Percentiles rank a stretch among this genome's conserved stretches.
These are phyloP conservation scores for Phytophthora pinifolia DNA, from an alignment of 352 stramenopile species.

Conservation along the genomic window DNA sequence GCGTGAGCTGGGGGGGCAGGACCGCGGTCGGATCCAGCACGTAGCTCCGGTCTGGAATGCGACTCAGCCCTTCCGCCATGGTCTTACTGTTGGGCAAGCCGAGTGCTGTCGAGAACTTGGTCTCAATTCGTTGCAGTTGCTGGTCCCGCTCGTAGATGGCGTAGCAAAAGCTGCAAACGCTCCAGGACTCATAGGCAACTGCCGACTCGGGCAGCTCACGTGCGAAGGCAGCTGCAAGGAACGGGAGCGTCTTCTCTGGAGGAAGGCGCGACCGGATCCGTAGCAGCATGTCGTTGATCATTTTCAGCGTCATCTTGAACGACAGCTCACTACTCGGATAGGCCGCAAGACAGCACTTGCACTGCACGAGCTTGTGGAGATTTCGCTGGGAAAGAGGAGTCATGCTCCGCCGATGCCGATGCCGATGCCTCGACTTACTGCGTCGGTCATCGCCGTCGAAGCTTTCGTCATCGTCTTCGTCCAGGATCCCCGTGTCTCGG, in stretches of 20 bases:
- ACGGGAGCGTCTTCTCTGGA: constrained; percentile 49
- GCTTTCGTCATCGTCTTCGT: constrained; percentile 54
- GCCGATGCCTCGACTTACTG: constrained; percentile 13
- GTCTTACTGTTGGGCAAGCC: constrained; percentile 43
- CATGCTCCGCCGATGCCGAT: constrained; percentile 22
- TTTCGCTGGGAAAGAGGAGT: constrained; percentile 50
- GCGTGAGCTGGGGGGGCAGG: constrained; percentile 66
- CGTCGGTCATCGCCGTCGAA: constrained; percentile 20
- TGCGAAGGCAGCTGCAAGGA: constrained; percentile 46
- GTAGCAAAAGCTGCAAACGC: constrained; percentile 84
- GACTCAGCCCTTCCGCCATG: constrained; percentile 43
- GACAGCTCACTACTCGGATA: constrained; percentile 76
- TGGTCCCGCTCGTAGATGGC: constrained; percentile 85
- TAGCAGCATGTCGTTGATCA: constrained; percentile 83
- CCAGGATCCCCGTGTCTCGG: constrained; percentile 60
- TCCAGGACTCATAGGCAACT: constrained; percentile 83
- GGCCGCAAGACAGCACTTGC: constrained; percentile 75
- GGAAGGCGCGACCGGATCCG: constrained; percentile 58
- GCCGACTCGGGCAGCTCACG: constrained; percentile 49
- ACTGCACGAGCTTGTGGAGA: constrained; percentile 71
- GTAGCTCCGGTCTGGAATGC: constrained; percentile 47
- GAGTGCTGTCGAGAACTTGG: constrained; percentile 54
- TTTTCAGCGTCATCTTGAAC: constrained; percentile 89
- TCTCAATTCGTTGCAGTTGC: constrained; percentile 69
- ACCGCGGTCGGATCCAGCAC: constrained; percentile 49